Evolutionary conservation across 208 protist species (phyloP).

Genomic region (Acanthamoeba sp.): DNA sequence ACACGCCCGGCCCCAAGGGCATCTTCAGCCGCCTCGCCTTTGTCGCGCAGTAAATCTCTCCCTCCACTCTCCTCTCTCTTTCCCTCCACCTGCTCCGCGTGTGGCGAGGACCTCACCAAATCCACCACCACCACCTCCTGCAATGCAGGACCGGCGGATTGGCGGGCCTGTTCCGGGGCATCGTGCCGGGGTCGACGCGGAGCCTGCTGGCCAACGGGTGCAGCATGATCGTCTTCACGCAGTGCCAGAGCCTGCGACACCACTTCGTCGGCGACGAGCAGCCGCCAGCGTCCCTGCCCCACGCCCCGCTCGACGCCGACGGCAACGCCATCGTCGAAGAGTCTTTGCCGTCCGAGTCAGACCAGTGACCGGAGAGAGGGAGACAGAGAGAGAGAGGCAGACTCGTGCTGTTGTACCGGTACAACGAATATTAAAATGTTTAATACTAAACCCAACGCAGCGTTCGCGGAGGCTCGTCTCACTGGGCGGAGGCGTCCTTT

Average conservation of each 20-base stretch:
- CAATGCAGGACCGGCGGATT: conserved; percentile 71
- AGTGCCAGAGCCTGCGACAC: conserved; percentile 70
- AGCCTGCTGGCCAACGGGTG: conserved; percentile 67
- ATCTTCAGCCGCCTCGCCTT: conserved; percentile 33
- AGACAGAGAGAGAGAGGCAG: no score
- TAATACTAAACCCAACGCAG: no score
- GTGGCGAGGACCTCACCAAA: no score
- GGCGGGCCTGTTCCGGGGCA: conserved; percentile 74
- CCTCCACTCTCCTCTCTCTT: no score
- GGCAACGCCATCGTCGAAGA: conserved; percentile 48
- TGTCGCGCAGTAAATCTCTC: conserved; percentile 51
- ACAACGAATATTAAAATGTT: no score
- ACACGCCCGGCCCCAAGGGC: conserved; percentile 74
- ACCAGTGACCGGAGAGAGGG: neutral
- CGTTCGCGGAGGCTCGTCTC: no score
- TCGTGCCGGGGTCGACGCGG: conserved; percentile 71
- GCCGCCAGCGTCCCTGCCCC: neutral
- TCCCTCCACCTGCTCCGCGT: no score
- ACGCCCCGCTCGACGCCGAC: conserved; percentile 51
- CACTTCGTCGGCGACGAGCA: conserved; percentile 1
- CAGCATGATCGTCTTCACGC: conserved; percentile 75
- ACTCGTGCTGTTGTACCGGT: no score
- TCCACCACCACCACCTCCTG: no score
- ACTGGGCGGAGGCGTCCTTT: neutral
- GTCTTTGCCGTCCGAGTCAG: neutral